Evolutionary conservation across 805 yeast genomes (phyloP).

Genomic region (Metschnikowia cubensis): DNA sequence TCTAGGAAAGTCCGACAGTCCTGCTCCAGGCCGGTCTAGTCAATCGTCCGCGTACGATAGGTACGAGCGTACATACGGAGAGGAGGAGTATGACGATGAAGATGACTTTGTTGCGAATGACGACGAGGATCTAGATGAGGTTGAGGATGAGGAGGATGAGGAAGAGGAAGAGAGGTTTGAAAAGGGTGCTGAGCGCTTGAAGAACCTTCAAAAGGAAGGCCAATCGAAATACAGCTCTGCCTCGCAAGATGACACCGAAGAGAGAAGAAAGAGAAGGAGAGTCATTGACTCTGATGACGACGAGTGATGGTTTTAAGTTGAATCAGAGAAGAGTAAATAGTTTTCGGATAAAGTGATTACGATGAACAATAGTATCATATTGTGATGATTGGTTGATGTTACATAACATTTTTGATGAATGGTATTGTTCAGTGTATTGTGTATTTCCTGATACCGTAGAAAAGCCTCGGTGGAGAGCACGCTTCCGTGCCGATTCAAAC

Average conservation of each 20-base stretch:
- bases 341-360: too few species aligned
- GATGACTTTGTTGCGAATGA: conserved; percentile 45
- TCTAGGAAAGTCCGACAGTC: conserved; percentile 44
- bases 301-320: conserved; percentile 24
- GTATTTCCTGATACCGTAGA: too few species aligned
- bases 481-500: too few species aligned
- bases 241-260: conserved; percentile 30
- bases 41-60: conserved; percentile 36
- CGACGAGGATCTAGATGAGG: conserved; percentile 37
- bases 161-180: conserved; percentile 49
- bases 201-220: conserved; percentile 52
- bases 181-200: conserved; percentile 56
- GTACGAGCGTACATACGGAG: conserved; percentile 34
- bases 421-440: too few species aligned
- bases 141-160: conserved; percentile 42
- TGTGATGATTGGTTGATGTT: too few species aligned
- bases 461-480: too few species aligned
- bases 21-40: conserved; percentile 19
- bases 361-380: too few species aligned
- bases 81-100: conserved; percentile 36
- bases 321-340: too few species aligned
- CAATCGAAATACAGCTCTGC: conserved; percentile 43
- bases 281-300: conserved; percentile 51
- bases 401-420: too few species aligned
- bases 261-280: conserved; percentile 42